A percentile compares a stretch with the other conserved stretches of the same genome.
Evolutionary conservation across 2,329 filamentous ascomycete genomes (phyloP).

Genomic region (Sporothrix brasiliensis): DNA sequence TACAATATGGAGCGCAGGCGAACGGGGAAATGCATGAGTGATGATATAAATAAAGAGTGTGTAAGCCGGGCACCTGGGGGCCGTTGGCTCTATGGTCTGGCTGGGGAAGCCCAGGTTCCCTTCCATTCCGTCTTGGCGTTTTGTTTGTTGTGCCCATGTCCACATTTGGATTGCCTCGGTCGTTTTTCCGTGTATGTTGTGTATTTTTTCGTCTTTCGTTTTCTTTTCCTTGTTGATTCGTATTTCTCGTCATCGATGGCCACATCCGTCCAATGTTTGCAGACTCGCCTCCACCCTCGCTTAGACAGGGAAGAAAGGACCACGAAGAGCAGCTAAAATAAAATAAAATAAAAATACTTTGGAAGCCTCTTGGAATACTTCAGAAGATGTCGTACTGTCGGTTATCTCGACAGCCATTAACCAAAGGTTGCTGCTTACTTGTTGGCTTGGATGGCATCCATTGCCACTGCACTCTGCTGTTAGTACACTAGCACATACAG

Average conservation of each 20-base stretch:
- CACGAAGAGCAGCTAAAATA: background rate
- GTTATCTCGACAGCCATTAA: background rate
- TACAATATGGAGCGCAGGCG: too few species aligned
- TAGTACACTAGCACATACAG: background rate
- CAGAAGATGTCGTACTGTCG: background rate
- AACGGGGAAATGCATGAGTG: background rate
- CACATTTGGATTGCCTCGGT: background rate
- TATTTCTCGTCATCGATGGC: background rate
- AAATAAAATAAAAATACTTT: background rate
- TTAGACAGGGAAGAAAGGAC: background rate
- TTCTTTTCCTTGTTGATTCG: background rate
- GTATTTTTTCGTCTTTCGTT: background rate
- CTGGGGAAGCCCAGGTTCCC: background rate
- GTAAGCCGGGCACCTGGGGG: slow-evolving; percentile 12
- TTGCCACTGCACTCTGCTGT: background rate
- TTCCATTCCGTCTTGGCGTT: slow-evolving; percentile 14
- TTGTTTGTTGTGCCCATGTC: background rate
- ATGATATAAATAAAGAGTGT: slow-evolving; percentile 22
- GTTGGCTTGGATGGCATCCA: background rate
- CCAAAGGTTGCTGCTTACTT: background rate
- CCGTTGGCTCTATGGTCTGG: background rate
- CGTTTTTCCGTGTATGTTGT: background rate
- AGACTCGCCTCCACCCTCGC: background rate
- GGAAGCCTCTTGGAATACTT: background rate
- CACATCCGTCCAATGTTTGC: background rate